A percentile compares a stretch with the other conserved stretches of the same genome.
Evolutionary conservation across 164 flowering plant genomes (phyloP).

Genomic region (Tinospora cordifolia): DNA sequence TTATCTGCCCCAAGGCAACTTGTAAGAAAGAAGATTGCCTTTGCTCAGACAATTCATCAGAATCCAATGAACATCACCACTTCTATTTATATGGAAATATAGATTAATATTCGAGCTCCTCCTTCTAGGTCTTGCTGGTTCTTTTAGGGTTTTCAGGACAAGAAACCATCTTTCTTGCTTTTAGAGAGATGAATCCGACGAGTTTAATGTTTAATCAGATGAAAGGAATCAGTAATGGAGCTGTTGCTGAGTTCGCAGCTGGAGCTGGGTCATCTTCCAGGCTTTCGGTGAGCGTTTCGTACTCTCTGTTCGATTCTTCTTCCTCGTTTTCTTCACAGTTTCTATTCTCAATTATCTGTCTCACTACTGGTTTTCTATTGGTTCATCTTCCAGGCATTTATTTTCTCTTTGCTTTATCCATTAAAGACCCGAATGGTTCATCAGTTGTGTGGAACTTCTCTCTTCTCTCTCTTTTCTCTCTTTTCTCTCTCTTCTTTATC

Average conservation of each 20-base stretch:
- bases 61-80: slow-evolving; percentile 8
- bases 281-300: slow-evolving; percentile 21
- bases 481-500: no score
- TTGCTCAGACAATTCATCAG: background rate
- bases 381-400: background rate
- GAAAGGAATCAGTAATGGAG: slow-evolving; percentile 13
- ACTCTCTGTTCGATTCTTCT: background rate
- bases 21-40: slow-evolving; percentile 2
- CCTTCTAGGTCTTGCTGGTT: no score
- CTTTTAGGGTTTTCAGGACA: slow-evolving; percentile 6
- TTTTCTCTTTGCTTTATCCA: background rate
- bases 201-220: slow-evolving; percentile 13
- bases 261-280: slow-evolving; percentile 18
- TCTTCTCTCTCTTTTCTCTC: no score
- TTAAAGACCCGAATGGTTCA: background rate
- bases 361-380: background rate
- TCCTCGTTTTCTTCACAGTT: background rate
- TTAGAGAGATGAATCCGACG: slow-evolving; percentile 22
- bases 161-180: slow-evolving; percentile 13
- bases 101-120: background rate
- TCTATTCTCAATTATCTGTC: background rate
- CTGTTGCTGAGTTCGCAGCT: slow-evolving; percentile 2
- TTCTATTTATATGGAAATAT: background rate
- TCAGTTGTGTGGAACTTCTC: background rate
- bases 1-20: background rate